Percentiles rank a stretch among this genome's conserved stretches.
phyloP scores from a whole-genome alignment of 176 grass and related monocot genomes.

The Thinopyrum elongatum region DNA sequence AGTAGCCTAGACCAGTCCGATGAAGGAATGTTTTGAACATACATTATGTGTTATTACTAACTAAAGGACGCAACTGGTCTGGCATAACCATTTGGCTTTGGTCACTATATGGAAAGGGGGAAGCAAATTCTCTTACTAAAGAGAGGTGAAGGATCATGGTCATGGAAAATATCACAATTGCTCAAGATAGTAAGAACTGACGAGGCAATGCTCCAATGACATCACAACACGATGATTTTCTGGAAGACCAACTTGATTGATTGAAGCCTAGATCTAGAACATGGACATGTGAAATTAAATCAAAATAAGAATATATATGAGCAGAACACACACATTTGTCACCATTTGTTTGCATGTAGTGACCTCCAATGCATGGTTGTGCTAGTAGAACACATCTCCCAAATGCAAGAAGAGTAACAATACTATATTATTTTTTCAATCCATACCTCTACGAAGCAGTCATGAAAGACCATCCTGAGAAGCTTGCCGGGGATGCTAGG shows the following conservation, averaged over 20 bases:
- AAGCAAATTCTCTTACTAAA: neutral
- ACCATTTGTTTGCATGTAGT: neutral
- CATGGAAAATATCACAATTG: neutral
- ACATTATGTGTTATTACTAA: neutral
- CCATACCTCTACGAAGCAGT: too few relatives aligned
- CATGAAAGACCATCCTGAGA: too few relatives aligned
- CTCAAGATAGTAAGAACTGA: neutral
- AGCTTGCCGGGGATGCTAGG: too few relatives aligned
- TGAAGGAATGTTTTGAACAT: neutral
- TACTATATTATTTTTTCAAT: rapidly evolving
- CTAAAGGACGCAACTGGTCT: neutral
- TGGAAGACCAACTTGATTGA: neutral
- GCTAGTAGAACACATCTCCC: neutral
- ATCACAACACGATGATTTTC: neutral
- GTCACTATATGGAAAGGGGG: neutral
- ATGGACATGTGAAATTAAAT: neutral
- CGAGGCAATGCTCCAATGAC: neutral
- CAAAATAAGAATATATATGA: neutral
- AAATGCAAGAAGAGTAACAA: neutral
- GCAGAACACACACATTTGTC: neutral
- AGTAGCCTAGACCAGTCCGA: neutral
- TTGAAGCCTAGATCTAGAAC: slow-evolving; percentile 12
- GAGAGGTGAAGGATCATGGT: neutral
- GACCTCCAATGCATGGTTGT: neutral
- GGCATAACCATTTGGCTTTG: neutral